phyloP scores from a whole-genome alignment of 2,329 filamentous ascomycete genomes.

The Anthostomella pinea region DNA sequence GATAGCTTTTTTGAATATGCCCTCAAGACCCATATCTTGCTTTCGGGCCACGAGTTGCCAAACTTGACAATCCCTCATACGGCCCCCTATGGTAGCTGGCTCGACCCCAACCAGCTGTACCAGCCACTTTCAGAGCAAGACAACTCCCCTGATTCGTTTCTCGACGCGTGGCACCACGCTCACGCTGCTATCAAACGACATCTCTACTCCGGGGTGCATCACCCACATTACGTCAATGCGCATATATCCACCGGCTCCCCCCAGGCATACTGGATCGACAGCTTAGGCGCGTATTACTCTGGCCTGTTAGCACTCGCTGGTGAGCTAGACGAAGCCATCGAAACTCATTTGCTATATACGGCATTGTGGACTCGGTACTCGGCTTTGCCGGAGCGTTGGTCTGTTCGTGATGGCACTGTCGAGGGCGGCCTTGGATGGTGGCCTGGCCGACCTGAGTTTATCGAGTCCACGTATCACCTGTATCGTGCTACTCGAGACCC shows the following conservation, averaged over 20 bases:
- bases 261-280: constrained; percentile 93
- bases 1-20: constrained; percentile 99
- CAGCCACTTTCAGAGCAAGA: constrained; percentile 60
- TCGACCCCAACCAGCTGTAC: constrained; percentile 64
- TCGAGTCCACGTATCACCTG: constrained; percentile 95
- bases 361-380: constrained; percentile 93
- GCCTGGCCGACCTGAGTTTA: constrained; percentile 92
- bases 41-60: constrained; percentile 69
- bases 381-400: constrained; percentile 94
- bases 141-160: constrained; percentile 73
- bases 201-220: constrained; percentile 79
- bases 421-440: constrained; percentile 91
- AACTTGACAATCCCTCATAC: constrained; percentile 47
- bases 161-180: constrained; percentile 79
- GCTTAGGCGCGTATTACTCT: constrained; percentile 91
- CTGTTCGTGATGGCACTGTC: constrained; percentile 75
- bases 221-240: constrained; percentile 90
- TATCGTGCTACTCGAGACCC: constrained; percentile 90
- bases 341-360: constrained; percentile 85
- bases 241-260: constrained; percentile 86
- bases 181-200: constrained; percentile 87
- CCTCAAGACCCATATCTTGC: constrained; percentile 85
- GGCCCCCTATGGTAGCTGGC: constrained; percentile 39
- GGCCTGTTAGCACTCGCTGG: constrained; percentile 83
- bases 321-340: constrained; percentile 85